Base-by-base conservation (phyloP, 202 grass and related monocot genomes). In the Carex arenaria region DNA sequence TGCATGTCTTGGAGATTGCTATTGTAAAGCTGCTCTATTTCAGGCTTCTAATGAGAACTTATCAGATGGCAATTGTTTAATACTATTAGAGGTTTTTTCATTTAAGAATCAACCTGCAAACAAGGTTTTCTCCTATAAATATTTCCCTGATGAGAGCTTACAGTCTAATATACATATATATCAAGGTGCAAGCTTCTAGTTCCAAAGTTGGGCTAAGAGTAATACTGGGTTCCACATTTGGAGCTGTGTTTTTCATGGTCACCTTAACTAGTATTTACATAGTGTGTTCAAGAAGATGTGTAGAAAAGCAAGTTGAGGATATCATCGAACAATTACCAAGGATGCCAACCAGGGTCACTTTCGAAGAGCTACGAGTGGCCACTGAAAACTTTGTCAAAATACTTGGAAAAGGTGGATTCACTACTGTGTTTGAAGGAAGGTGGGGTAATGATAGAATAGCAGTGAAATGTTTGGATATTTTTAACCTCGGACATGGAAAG, bases 391-490 rank as follows among this genome's bases (percentile, higher is more conserved):
- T 90, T 14, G 73, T 83, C 5, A 84, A 34, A 63, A 78, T 31
- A 52, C 61, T 90, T 19, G 88, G 83, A 61, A 34, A 19, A 82
- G 83, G 85, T 61, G 91, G 91, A 79, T 93, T 85, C 15, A 80
- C 88, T 81, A 79, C 86, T 32, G 80, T 88, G 74, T 92, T 84
- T 52, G 67, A 86, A 72, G 88, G 85, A 61, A 4, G 68, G 9
- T 72, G 72, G 23, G 38, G 54, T 84, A 85, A 86, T 72, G 87
- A 81, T 20, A 51, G 10, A 71, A 71, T 71, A 43, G 67, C 67
- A 5, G 67, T 71, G 40, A 71, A 71, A 49, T 40, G 67, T 69
- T 88, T 88, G 70, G 88, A 90, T 79, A 80, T 31, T 30, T 18
- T 90, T 2, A n/a, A n/a, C n/a, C n/a, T n/a, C n/a, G 65, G 17